Conservation (phyloP, 106 monocot genomes). For the Iris macrosiphon region DNA sequence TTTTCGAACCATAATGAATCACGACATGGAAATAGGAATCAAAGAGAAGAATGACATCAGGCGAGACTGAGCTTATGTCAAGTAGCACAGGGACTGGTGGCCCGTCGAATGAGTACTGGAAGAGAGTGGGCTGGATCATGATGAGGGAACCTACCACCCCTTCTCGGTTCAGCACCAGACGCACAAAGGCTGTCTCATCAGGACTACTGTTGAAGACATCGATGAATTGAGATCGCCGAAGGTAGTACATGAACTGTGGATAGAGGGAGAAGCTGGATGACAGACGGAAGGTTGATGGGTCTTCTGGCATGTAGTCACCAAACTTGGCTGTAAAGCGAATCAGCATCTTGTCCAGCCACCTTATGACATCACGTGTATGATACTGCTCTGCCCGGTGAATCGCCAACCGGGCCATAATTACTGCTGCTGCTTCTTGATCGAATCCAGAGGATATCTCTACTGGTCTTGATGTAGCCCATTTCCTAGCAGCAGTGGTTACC, state of each 20-base stretch:
- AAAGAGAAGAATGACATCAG: slow-evolving; percentile 79
- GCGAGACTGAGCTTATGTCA: slow-evolving; percentile 70
- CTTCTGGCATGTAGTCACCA: slow-evolving; percentile 79
- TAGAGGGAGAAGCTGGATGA: slow-evolving; percentile 73
- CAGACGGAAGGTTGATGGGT: slow-evolving; percentile 78
- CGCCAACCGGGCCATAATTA: slow-evolving; percentile 81
- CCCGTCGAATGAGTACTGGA: slow-evolving; percentile 90
- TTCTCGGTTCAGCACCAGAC: slow-evolving; percentile 75
- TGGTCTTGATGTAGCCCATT: slow-evolving; percentile 47
- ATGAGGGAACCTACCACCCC: slow-evolving; percentile 72
- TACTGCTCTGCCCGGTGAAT: slow-evolving; percentile 57
- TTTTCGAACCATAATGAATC: slow-evolving; percentile 84
- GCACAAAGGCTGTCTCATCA: slow-evolving; percentile 87
- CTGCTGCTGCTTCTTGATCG: slow-evolving; percentile 94
- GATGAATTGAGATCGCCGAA: slow-evolving; percentile 87
- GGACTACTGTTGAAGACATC: slow-evolving; percentile 84
- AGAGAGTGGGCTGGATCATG: slow-evolving; percentile 96
- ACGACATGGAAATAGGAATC: slow-evolving; percentile 90
- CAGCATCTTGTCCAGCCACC: slow-evolving; percentile 94
- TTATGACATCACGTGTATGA: slow-evolving; percentile 66
- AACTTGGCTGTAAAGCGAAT: slow-evolving; percentile 84
- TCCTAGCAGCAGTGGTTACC: slow-evolving; percentile 84
- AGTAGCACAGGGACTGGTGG: slow-evolving; percentile 85
- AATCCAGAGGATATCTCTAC: slow-evolving; percentile 72
- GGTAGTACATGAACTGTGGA: slow-evolving; percentile 91